phyloP scores from a whole-genome alignment of 495 filamentous ascomycete species.

The Annulohypoxylon nitens region DNA sequence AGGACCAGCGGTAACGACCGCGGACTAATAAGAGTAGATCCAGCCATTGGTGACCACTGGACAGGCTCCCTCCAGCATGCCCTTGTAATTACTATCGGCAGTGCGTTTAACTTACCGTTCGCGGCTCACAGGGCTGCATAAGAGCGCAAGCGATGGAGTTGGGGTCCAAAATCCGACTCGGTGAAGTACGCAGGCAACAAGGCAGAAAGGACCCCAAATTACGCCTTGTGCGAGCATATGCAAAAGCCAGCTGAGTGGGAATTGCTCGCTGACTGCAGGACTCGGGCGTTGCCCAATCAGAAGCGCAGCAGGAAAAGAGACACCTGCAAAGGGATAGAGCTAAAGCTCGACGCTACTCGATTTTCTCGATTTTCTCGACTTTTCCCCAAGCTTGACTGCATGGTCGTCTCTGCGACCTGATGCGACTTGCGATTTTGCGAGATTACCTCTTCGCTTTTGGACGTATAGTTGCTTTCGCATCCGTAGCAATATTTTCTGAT shows the following conservation, averaged over 20 bases:
- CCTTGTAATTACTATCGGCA: conserved; percentile 49
- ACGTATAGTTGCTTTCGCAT: conserved; percentile 45
- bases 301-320: conserved; percentile 34
- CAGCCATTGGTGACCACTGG: conserved; percentile 52
- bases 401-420: conserved; percentile 28
- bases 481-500: background rate
- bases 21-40: conserved; percentile 44
- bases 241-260: conserved; percentile 51
- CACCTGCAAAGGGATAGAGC: conserved; percentile 40
- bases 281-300: conserved; percentile 52
- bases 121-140: conserved; percentile 53
- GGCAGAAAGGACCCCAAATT: conserved; percentile 53
- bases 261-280: conserved; percentile 54
- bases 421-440: conserved; percentile 22
- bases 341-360: conserved; percentile 48
- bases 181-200: conserved; percentile 56
- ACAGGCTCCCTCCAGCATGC: conserved; percentile 51
- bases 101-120: conserved; percentile 52
- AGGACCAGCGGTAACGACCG: conserved; percentile 53
- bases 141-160: conserved; percentile 51
- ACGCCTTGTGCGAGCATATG: conserved; percentile 50
- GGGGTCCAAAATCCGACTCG: conserved; percentile 54
- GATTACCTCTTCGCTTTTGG: conserved; percentile 44
- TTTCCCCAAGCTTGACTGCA: conserved; percentile 37
- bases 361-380: conserved; percentile 31